These are phyloP conservation scores for Nemania serpens DNA, from an alignment of 2,329 filamentous ascomycete species.

Conservation along the genomic window DNA sequence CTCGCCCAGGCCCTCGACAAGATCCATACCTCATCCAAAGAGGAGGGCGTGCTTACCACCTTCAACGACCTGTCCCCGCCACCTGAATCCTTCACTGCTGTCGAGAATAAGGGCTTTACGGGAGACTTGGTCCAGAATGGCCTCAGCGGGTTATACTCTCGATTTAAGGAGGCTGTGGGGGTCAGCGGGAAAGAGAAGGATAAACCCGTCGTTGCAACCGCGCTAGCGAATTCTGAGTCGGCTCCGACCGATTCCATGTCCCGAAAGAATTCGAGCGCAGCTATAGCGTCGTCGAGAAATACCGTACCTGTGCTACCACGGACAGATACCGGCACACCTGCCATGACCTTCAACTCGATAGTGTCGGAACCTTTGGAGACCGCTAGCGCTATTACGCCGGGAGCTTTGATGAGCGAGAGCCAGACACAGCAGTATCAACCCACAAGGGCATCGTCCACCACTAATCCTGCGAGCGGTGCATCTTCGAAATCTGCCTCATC, in stretches of 20 bases:
- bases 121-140: slow-evolving; percentile 82
- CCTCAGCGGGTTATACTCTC: slow-evolving; percentile 85
- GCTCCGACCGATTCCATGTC: slow-evolving; percentile 50
- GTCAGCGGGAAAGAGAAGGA: slow-evolving; percentile 58
- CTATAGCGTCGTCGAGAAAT: slow-evolving; percentile 48
- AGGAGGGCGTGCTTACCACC: slow-evolving; percentile 81
- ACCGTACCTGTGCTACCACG: slow-evolving; percentile 49
- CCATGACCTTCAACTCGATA: slow-evolving; percentile 43
- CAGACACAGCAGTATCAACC: slow-evolving; percentile 48
- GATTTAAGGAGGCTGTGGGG: slow-evolving; percentile 81
- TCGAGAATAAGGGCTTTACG: slow-evolving; percentile 71
- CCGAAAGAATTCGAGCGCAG: slow-evolving; percentile 49
- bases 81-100: slow-evolving; percentile 59
- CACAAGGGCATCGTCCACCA: slow-evolving; percentile 55
- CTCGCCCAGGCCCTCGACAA: slow-evolving; percentile 79
- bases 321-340: slow-evolving; percentile 46
- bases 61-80: slow-evolving; percentile 90
- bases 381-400: slow-evolving; percentile 47
- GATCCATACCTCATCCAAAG: slow-evolving; percentile 88
- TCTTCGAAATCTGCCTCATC: slow-evolving; percentile 50
- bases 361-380: slow-evolving; percentile 40
- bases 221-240: slow-evolving; percentile 40
- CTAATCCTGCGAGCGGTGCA: slow-evolving; percentile 45
- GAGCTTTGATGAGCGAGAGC: slow-evolving; percentile 45
- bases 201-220: slow-evolving; percentile 22